These are phyloP conservation scores for Yamadazyma siamensis DNA, from an alignment of 1,139 yeast genomes.

Conservation along the genomic window DNA sequence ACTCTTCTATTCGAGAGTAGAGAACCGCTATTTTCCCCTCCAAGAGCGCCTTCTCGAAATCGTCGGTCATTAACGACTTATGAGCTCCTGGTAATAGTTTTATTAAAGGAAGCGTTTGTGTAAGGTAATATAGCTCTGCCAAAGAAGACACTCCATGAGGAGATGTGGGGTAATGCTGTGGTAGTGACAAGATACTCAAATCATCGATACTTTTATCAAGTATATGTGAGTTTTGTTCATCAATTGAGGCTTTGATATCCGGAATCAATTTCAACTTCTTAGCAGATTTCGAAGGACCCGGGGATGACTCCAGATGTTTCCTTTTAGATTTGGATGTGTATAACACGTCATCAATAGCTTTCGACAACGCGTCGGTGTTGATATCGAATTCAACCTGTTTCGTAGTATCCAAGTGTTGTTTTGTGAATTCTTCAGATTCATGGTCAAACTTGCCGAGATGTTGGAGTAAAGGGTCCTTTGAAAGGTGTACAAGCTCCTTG, in stretches of 20 bases:
- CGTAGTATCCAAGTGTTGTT: slow-evolving; percentile 3
- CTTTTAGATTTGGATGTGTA: neutral
- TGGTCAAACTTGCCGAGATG: slow-evolving; percentile 8
- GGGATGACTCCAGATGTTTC: neutral
- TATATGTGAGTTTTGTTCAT: slow-evolving; percentile 22
- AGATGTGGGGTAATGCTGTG: slow-evolving; percentile 43
- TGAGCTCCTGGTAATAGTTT: slow-evolving; percentile 82
- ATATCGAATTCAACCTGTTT: slow-evolving; percentile 4
- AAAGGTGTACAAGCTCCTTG: slow-evolving; percentile 12
- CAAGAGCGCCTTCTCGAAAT: slow-evolving; percentile 79
- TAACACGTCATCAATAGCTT: neutral
- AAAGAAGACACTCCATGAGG: slow-evolving; percentile 56
- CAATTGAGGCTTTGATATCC: slow-evolving; percentile 10
- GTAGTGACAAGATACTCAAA: slow-evolving; percentile 37
- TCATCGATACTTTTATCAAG: slow-evolving; percentile 27
- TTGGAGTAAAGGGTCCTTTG: slow-evolving; percentile 14
- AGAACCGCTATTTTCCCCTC: slow-evolving; percentile 94
- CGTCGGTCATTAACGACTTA: slow-evolving; percentile 79
- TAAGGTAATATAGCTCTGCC: slow-evolving; percentile 81
- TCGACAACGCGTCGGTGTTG: too few relatives aligned
- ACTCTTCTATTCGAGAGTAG: slow-evolving; percentile 87
- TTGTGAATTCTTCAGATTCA: slow-evolving; percentile 9
- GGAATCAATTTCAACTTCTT: slow-evolving; percentile 10
- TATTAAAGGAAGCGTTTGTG: slow-evolving; percentile 82
- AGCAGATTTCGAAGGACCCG: neutral